Evolutionary conservation across 1,139 yeast genomes (phyloP), one percentile per base, ranked within the genome.

Genomic region (Wickerhamomyces sp.): DNA sequence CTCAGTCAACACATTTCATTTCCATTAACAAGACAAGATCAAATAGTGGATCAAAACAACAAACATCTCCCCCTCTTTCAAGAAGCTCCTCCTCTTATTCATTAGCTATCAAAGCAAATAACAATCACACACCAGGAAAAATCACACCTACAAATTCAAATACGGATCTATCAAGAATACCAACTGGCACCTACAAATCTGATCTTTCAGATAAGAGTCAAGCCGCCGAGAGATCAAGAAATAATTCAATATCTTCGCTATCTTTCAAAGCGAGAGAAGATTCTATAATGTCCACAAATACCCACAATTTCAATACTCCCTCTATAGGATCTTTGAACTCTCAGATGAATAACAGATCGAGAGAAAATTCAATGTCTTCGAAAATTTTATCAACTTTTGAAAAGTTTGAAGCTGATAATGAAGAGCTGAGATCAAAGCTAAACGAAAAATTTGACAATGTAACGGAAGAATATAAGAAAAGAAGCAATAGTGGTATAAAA

Each of bases 21-120:
- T 41, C 48, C 6, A 32, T 52, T 5, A 43, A 39, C 35, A 47
- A 51, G 28, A 40, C 54, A 9, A 37, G 55, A 18, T 47, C 54
- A 6, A 49, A 49, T 27, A 48, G 46, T 31, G 48, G 49, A 10
- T 38, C 45, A n/a, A 40, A 31, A 28, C 4, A 22, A 13, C 21
- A 32, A 7, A 10, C 28, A 18, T 36, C 38, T 13, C 21, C 28
- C 12, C 28, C 33, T 16, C 22, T 19, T 10, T 31, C 25, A 2
- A 14, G 21, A 3, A 21, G 20, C 16, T 15, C 20, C 24, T 20
- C 28, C 5, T 24, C 35, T n/a, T 5, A 20, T 12, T 14, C 20
- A 15, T 31, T 16, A 7, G 5, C 9, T 7, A 5, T 16, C 32
- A n/a, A 30, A 7, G 13, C 16, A 9, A 30, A 9, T 28, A 18